Base-by-base conservation (phyloP, 2,329 filamentous ascomycete genomes). In the Diaporthe sp. region DNA sequence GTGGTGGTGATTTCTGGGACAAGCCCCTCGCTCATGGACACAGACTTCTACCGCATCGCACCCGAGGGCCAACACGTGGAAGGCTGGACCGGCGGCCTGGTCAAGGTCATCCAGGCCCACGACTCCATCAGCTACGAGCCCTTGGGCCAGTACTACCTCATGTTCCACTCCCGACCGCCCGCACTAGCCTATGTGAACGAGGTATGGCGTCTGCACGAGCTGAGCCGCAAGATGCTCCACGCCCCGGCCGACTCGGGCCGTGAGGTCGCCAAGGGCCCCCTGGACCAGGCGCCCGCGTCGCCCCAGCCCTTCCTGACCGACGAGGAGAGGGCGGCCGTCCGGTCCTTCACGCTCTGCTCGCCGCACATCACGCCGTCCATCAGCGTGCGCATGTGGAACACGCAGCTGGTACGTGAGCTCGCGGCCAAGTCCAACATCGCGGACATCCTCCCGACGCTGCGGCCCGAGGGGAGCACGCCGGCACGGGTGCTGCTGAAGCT, bases 31-130 rank as follows among this genome's bases (percentile, higher is more conserved):
- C 87, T 96, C 58, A 86, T 87, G 28, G 89, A 92, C 79, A 89
- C 89, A 78, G 94, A 96, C 84, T 96, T 96, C 83, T 88, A 91
- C 77, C 92, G 94, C 73, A 83, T 95, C 25, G 88, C 91, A 7
- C 89, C 89, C 1, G 89, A 88, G 79, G 90, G 91, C 61, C 83
- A 86, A 72, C 91, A 94, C 78, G 89, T 96, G 46, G 91, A 93
- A 77, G 89, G 89, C 55, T 95, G 94, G 94, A 87, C 89, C 13
- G 88, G 87, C 73, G 90, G 91, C 39, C 91, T 95, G 74, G 84
- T 87, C 53, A 90, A 91, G 83, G 89, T 93, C 53, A 88, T 94
- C 34, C 93, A 93, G 77, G 89, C 88, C 61, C 92, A 93, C 77
- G 88, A 94, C 80, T 87, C 89, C 5, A 82, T 86, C 74, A 94